A percentile compares a stretch with the other conserved stretches of the same genome.
phyloP scores from a whole-genome alignment of 495 filamentous ascomycete genomes.

The Penicillium longicatenatum region DNA sequence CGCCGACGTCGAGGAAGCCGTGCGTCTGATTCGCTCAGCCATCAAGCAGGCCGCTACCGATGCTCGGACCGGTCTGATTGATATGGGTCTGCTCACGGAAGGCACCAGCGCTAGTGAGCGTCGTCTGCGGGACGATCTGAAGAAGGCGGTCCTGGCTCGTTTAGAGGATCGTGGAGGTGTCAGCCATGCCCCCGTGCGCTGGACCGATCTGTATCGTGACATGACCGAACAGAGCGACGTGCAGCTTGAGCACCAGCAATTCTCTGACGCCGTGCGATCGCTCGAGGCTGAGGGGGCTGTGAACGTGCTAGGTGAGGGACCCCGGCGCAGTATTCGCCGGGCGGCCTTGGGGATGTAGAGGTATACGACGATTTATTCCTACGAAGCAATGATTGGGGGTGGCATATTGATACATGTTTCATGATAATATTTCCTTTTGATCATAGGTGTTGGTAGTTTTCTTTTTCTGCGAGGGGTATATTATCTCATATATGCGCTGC shows the following conservation, averaged over 20 bases:
- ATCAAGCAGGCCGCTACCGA: constrained; percentile 97
- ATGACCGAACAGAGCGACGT: constrained; percentile 76
- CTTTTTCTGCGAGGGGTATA: background rate
- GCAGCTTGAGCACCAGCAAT: constrained; percentile 73
- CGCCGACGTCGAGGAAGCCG: constrained; percentile 86
- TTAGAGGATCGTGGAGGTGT: constrained; percentile 72
- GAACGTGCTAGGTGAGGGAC: constrained; percentile 81
- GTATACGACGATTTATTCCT: constrained; percentile 10
- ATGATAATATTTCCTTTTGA: constrained; percentile 4
- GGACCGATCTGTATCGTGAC: constrained; percentile 70
- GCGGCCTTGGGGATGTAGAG: constrained; percentile 23
- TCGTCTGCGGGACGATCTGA: constrained; percentile 78
- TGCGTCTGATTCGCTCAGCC: constrained; percentile 88
- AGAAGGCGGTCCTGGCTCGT: constrained; percentile 69
- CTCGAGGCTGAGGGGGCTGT: constrained; percentile 85
- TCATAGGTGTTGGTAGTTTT: background rate
- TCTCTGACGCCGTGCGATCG: constrained; percentile 73
- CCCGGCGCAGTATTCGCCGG: constrained; percentile 78
- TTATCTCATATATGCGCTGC: background rate
- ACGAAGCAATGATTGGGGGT: constrained; percentile 25
- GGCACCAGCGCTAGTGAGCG: constrained; percentile 85
- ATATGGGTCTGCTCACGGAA: constrained; percentile 93
- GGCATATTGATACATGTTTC: constrained; percentile 12
- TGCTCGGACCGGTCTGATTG: constrained; percentile 85
- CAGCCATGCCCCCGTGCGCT: constrained; percentile 69